Evolutionary conservation across 2,329 filamentous ascomycete species (phyloP), one percentile per base, ranked within the genome.

Genomic region (Fusarium sp.): DNA sequence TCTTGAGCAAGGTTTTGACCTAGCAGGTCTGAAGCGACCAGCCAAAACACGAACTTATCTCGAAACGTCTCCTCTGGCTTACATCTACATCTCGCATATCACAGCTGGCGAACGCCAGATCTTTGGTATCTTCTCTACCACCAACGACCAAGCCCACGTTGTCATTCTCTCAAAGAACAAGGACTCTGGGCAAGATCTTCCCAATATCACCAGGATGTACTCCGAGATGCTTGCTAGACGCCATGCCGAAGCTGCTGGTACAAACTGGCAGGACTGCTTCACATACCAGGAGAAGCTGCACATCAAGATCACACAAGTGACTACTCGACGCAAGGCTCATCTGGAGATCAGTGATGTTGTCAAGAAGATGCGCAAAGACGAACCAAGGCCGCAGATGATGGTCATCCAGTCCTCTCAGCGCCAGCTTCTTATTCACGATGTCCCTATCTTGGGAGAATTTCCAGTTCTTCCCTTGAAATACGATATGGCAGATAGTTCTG

Each of bases 21-120:
- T 99, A 5, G 88, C 87, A 13, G 87, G 92, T 9, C 82, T 99
- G 46, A 90, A 90, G 71, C 88, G 90, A 20, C 87, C 90, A 1
- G 80, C 86, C 1, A 92, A 94, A 75, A 84, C 82, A 2, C 83
- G 78, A 38, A 82, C 91, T 1, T 99, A 99, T 75, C 88, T 99
- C 4, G 87, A 91, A 20, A 86, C 91, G 4, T 89, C 91, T 1
- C 85, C 89, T 1, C 85, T 98, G 78, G 91, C 90, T 22, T 99
- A 97, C 77, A 86, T 98, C 57, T 98, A 96, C 77, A 84, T 99
- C 29, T 98, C 97, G 61, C 96, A 99, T 80, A 92, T 99, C 76
- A 91, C 91, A 46, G 91, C 94, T 15, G 94, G 94, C 5, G 95
- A 99, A 62, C 88, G 94, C 38, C 94, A 99, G 76, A 91, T 99